Evolutionary conservation across 306 rosid genomes (phyloP).

Genomic region (Medicago truncatula): MtrunA17r5.0-ANR NC_053044.1:55907501-55908000

Average conservation of each 20-base stretch:
- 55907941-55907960: slow-evolving; percentile 2
- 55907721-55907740: background rate
- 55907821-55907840: slow-evolving; percentile 98
- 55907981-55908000: slow-evolving; percentile 94
- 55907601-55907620: background rate
- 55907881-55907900: slow-evolving; percentile 37
- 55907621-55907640: slow-evolving; percentile 22
- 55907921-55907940: background rate
- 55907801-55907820: slow-evolving; percentile 99
- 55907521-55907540: slow-evolving; percentile 98
- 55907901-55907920: slow-evolving; percentile 19
- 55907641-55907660: slow-evolving; percentile 3
- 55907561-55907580: slow-evolving; percentile 68
- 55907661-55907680: slow-evolving; percentile 5
- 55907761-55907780: slow-evolving; percentile 19
- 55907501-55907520: slow-evolving; percentile 86
- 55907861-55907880: slow-evolving; percentile 80
- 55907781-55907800: slow-evolving; percentile 27
- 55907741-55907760: background rate
- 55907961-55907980: slow-evolving; percentile 76
- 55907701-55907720: slow-evolving; percentile 16
- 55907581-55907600: slow-evolving; percentile 18
- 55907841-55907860: slow-evolving; percentile 91
- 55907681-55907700: slow-evolving; percentile 19
- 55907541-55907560: slow-evolving; percentile 96